phyloP scores from a whole-genome alignment of 2,329 filamentous ascomycete species.

The Neonectria punicea region DNA sequence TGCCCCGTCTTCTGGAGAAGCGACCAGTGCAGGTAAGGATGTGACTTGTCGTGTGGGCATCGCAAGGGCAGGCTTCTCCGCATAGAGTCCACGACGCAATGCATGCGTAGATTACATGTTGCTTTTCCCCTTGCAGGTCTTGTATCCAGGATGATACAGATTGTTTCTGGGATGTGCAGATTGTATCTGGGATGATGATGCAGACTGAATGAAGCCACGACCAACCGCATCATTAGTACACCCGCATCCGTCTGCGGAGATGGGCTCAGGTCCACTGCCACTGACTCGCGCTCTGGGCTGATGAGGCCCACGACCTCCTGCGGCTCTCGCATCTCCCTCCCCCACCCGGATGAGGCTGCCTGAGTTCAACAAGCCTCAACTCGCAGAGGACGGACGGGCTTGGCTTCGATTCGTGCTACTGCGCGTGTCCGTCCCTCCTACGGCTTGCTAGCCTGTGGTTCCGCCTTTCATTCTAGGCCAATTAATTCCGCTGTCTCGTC shows the following conservation, averaged over 20 bases:
- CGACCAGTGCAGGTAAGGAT: not conserved
- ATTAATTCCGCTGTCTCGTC: not conserved
- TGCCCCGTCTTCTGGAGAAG: not conserved
- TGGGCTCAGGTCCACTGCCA: conserved; percentile 9
- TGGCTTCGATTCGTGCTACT: not conserved
- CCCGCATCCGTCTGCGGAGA: conserved; percentile 4
- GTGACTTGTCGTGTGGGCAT: not conserved
- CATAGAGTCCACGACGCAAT: not conserved
- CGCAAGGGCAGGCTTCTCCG: not conserved
- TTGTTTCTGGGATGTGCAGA: no score
- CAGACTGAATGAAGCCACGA: not conserved
- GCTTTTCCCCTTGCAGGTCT: not conserved
- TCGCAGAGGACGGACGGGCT: no score
- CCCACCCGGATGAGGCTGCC: conserved; percentile 8
- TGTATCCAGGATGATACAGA: not conserved
- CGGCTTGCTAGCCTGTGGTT: not conserved
- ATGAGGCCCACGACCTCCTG: not conserved
- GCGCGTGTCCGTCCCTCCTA: not conserved
- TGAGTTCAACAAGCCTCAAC: not conserved
- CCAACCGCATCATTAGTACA: not conserved
- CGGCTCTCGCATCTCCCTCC: conserved; percentile 5
- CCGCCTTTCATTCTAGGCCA: not conserved
- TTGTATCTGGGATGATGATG: not conserved
- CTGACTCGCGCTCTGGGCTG: conserved; percentile 6
- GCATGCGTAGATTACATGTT: not conserved